These are phyloP conservation scores for Nemania serpens DNA, from an alignment of 2,329 filamentous ascomycete genomes.

Conservation along the genomic window DNA sequence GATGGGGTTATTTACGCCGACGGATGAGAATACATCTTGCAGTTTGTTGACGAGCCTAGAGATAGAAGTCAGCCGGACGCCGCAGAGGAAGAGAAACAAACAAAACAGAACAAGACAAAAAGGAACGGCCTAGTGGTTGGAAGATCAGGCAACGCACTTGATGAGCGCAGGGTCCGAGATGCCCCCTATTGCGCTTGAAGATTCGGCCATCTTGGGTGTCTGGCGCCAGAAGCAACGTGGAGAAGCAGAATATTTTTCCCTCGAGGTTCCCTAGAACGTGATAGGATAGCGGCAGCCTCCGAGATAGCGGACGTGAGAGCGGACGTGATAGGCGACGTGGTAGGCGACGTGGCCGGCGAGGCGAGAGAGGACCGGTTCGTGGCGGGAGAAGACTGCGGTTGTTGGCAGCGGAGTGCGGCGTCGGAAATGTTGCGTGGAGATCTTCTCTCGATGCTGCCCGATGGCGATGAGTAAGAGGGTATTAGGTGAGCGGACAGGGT, in stretches of 20 bases:
- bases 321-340: background rate
- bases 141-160: constrained; percentile 53
- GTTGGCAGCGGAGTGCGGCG: constrained; percentile 3
- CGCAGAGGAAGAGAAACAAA: background rate
- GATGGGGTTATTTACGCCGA: constrained; percentile 98
- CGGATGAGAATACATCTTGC: constrained; percentile 98
- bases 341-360: background rate
- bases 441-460: no score
- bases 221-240: background rate
- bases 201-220: constrained; percentile 37
- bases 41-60: constrained; percentile 92
- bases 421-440: constrained; percentile 1
- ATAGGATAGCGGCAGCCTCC: background rate
- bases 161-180: constrained; percentile 71
- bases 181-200: constrained; percentile 55
- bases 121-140: constrained; percentile 31
- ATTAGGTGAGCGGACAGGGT: constrained; percentile 26
- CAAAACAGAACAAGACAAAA: no score
- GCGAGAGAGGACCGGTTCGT: background rate
- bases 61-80: constrained; percentile 38
- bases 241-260: background rate
- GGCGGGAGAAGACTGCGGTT: background rate
- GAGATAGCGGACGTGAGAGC: background rate
- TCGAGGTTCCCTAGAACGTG: background rate
- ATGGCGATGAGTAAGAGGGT: background rate